Base-by-base conservation (phyloP, 768 basidiomycete genomes). In the Leccinum broughii region DNA sequence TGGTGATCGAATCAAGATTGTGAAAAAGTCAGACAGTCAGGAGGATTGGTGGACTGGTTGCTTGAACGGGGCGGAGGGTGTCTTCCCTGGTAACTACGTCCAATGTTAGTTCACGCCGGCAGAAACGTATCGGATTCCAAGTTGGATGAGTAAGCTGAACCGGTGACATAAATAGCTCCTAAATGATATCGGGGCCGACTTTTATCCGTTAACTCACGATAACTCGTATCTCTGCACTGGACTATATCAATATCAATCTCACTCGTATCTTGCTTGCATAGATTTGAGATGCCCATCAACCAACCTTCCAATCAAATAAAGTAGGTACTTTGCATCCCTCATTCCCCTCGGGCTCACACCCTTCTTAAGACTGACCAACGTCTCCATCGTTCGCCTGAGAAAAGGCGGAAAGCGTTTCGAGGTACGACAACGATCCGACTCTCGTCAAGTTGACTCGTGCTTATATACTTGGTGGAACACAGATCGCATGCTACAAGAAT, bases 401-500 rank as follows among this genome's bases (percentile, higher is more conserved):
- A 98, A 98, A 73, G 93, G 90, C 51, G 97, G 97, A 46, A 98
- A 98, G 77, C 87, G 97, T 53, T 98, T 97, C 72, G 97, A 99
- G 83, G 95, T 93, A 66, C 32, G 20, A 50, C 3, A 17, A 50
- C 6, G 9, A 37, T 41, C 30, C 24, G 24, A 54, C 10, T 24
- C 24, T 54, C n/a, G n/a, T 30, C 51, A 26, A 7, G 28, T 6
- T n/a, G 8, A 55, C 34, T 30, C 14, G 44, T 46, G 20, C 54
- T 34, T 8, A 60, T 48, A 24, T 17, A 24, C 54, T 44, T 20
- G 9, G 14, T n/a, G 30, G 49, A 55, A 54, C 30, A 28, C 63
- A 90, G 96, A 91, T 99, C 68, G 96, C 97, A 39, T 97, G 95
- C 76, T 99, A 98, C 80, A 96, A 98, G 81, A 99, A 99, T 77